Percentiles rank a stretch among this genome's conserved stretches.
These are phyloP conservation scores for Salvia rosmarinus DNA, from an alignment of 257 asterid species.

Conservation along the genomic window DNA sequence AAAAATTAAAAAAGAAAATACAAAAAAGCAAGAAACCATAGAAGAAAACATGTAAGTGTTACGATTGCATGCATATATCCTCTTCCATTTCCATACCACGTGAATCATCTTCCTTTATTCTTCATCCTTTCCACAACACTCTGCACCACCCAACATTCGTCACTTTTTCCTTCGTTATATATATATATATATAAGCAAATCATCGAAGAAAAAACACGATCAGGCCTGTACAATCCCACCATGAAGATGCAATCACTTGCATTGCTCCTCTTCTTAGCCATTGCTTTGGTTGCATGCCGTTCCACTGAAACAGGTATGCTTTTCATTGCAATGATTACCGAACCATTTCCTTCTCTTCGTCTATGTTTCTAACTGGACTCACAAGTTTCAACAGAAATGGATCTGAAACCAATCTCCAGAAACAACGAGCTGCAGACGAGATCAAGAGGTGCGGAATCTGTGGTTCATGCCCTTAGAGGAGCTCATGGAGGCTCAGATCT, in stretches of 20 bases:
- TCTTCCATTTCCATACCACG: not conserved
- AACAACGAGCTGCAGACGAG: not conserved
- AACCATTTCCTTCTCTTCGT: not conserved
- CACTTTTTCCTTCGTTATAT: not conserved
- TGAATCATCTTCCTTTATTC: slow-evolving; percentile 17
- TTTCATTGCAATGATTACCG: not conserved
- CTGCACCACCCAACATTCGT: not conserved
- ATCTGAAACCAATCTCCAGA: not conserved
- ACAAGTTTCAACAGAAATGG: not conserved
- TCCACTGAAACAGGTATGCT: slow-evolving; percentile 29
- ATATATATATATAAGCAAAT: not conserved
- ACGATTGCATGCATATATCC: not conserved
- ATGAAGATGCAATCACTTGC: slow-evolving; percentile 31
- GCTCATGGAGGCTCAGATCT: slow-evolving; percentile 34
- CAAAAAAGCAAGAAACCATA: not conserved
- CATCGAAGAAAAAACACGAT: not conserved
- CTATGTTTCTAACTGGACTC: not conserved
- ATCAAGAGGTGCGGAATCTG: slow-evolving; percentile 11
- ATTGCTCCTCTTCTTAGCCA: slow-evolving; percentile 30
- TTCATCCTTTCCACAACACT: not conserved
- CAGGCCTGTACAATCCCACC: not conserved
- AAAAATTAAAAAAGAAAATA: not conserved
- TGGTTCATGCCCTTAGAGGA: slow-evolving; percentile 30
- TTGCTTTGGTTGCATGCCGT: slow-evolving; percentile 19
- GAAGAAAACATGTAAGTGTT: not conserved